These are phyloP conservation scores for Daldinia eschscholtzii DNA, from an alignment of 2,329 filamentous ascomycete genomes.

Conservation along the genomic window DNA sequence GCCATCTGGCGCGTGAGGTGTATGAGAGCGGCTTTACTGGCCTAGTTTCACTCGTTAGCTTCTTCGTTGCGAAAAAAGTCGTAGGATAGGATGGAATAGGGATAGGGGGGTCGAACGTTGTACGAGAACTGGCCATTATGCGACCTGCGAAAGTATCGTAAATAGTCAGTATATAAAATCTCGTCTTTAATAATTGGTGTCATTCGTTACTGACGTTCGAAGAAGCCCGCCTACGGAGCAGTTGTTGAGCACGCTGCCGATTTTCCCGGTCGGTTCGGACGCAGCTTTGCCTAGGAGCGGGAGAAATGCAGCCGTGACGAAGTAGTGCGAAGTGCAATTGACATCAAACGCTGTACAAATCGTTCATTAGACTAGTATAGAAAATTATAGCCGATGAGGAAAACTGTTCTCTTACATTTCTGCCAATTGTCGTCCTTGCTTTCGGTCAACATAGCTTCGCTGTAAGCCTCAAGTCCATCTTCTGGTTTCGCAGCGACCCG, in stretches of 20 bases:
- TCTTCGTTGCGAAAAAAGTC: neutral
- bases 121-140: slow-evolving; percentile 48
- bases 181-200: neutral
- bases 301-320: slow-evolving; percentile 66
- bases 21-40: slow-evolving; percentile 46
- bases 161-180: neutral
- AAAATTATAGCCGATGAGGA: neutral
- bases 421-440: slow-evolving; percentile 46
- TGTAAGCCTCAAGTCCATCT: slow-evolving; percentile 47
- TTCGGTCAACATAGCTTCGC: slow-evolving; percentile 47
- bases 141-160: slow-evolving; percentile 30
- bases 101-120: slow-evolving; percentile 39
- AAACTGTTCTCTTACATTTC: slow-evolving; percentile 35
- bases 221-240: slow-evolving; percentile 64
- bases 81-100: neutral
- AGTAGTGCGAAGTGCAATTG: slow-evolving; percentile 65
- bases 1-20: slow-evolving; percentile 50
- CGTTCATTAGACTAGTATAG: neutral
- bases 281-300: slow-evolving; percentile 65
- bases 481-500: slow-evolving; percentile 33
- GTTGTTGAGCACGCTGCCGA: slow-evolving; percentile 66
- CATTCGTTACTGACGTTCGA: slow-evolving; percentile 54
- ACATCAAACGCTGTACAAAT: slow-evolving; percentile 58
- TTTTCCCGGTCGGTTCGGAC: slow-evolving; percentile 60
- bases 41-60: slow-evolving; percentile 23